A percentile compares a stretch with the other conserved stretches of the same genome.
Conservation (phyloP, 345 rosid species). For the Geranium brycei region DNA sequence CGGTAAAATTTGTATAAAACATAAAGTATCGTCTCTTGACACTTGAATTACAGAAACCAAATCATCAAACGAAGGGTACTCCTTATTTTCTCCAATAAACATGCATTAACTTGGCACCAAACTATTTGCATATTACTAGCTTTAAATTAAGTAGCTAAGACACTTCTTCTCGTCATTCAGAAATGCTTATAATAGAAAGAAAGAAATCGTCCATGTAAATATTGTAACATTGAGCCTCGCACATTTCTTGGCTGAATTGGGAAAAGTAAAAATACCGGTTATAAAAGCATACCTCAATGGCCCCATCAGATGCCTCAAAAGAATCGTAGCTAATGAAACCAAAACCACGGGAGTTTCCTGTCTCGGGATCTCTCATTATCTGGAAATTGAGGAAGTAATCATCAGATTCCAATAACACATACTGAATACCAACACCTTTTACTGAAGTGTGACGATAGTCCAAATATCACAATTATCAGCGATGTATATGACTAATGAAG, state of each 20-base stretch:
- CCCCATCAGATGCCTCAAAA: constrained; percentile 97
- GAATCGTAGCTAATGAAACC: constrained; percentile 99
- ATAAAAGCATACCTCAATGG: constrained; percentile 59
- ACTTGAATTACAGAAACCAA: too few relatives aligned
- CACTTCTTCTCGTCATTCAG: too few relatives aligned
- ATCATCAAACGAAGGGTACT: too few relatives aligned
- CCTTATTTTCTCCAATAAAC: too few relatives aligned
- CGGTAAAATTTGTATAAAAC: neutral
- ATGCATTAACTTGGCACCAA: too few relatives aligned
- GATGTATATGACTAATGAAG: neutral
- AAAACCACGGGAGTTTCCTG: constrained; percentile 94
- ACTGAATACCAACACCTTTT: neutral
- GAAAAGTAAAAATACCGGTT: neutral
- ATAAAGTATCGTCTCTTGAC: neutral
- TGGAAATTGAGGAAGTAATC: constrained; percentile 15
- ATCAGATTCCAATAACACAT: constrained; percentile 8
- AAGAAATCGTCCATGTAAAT: neutral
- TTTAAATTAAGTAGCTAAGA: too few relatives aligned
- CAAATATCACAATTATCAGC: too few relatives aligned
- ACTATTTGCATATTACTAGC: too few relatives aligned
- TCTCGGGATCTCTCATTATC: constrained; percentile 98
- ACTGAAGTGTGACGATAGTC: too few relatives aligned
- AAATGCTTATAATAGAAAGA: too few relatives aligned
- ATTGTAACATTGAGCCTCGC: neutral
- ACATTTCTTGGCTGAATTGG: neutral